Evolutionary conservation across 2,329 filamentous ascomycete species (phyloP).

Genomic region (Fusarium hostae): DNA sequence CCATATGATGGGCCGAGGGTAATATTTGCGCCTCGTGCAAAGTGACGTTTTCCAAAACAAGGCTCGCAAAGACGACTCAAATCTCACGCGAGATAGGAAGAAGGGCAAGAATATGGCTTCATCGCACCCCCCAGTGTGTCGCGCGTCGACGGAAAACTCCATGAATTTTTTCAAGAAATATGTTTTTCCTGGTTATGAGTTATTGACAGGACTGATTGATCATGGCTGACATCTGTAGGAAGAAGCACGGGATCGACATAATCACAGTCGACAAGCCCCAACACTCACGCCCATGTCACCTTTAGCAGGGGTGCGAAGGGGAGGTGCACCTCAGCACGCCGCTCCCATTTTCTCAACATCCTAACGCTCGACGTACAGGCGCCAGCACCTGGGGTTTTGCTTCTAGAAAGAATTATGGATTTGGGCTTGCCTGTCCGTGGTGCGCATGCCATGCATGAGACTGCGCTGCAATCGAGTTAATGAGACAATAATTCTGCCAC

Average conservation of each 20-base stretch:
- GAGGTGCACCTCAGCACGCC: not conserved
- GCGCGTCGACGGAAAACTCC: not conserved
- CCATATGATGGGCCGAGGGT: not conserved
- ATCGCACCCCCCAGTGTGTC: not conserved
- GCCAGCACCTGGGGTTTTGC: not conserved
- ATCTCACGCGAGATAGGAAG: not conserved
- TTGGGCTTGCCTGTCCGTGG: not conserved
- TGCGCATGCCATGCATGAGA: not conserved
- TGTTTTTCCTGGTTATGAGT: not conserved
- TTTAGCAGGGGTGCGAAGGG: not conserved
- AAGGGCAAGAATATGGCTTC: not conserved
- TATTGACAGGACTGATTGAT: no score
- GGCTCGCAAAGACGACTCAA: not conserved
- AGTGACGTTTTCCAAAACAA: not conserved
- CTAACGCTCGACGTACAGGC: not conserved
- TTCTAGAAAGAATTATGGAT: not conserved
- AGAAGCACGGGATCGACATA: not conserved
- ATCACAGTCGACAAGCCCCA: not conserved
- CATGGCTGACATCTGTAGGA: not conserved
- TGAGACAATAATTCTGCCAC: not conserved
- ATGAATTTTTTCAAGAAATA: not conserved
- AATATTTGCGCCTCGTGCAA: not conserved
- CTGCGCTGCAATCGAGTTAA: not conserved
- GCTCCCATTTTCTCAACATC: not conserved
- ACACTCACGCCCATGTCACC: not conserved